These are phyloP conservation scores for Cudoniella acicularis DNA, from an alignment of 495 filamentous ascomycete genomes.

Conservation along the genomic window DNA sequence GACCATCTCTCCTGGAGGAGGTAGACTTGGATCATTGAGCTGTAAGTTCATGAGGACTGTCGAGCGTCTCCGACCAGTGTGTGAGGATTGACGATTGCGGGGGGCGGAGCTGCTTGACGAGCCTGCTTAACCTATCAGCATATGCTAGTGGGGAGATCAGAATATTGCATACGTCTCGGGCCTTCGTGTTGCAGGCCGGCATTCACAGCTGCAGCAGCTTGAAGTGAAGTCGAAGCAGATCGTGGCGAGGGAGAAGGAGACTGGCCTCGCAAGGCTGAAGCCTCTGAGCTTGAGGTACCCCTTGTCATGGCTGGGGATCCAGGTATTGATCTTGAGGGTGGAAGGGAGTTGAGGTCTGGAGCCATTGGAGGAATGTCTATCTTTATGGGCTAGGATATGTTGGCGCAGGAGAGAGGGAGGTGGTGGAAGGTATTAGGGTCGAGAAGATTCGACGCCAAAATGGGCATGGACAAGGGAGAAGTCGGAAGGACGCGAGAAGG, in stretches of 20 bases:
- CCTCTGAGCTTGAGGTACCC: conserved; percentile 31
- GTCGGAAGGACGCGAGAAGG: background rate
- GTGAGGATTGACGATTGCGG: conserved; percentile 51
- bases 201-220: conserved; percentile 66
- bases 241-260: conserved; percentile 52
- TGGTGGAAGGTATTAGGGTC: conserved; percentile 10
- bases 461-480: background rate
- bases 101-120: conserved; percentile 52
- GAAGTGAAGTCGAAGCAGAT: conserved; percentile 59
- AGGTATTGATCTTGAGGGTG: conserved; percentile 46
- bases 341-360: conserved; percentile 77
- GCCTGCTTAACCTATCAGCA: conserved; percentile 29
- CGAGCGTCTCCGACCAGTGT: conserved; percentile 59
- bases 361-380: conserved; percentile 31
- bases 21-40: conserved; percentile 62
- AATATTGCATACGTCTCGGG: conserved; percentile 42
- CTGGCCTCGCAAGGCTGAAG: conserved; percentile 32
- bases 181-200: conserved; percentile 63
- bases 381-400: background rate
- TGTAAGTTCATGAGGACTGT: conserved; percentile 70
- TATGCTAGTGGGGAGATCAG: background rate
- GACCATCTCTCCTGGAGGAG: conserved; percentile 61
- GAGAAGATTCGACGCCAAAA: background rate
- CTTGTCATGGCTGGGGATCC: conserved; percentile 41
- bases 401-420: conserved; percentile 17